Evolutionary conservation across 805 yeast genomes (phyloP), one percentile per base, ranked within the genome.

Genomic region (Metschnikowia anglica): DNA sequence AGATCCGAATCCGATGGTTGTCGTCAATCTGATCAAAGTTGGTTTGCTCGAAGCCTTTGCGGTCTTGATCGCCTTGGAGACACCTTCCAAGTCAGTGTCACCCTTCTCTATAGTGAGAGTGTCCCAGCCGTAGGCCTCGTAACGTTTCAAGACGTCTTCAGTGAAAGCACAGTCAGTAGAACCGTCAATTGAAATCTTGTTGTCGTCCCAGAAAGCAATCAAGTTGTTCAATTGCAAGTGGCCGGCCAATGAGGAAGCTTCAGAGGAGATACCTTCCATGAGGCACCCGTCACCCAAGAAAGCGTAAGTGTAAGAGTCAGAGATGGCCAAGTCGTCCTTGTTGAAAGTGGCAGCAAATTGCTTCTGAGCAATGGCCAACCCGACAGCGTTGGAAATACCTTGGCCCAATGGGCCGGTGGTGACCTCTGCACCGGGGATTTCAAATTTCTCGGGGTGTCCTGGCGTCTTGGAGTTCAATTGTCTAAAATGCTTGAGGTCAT

Each of bases 331-430:
- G 61, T 76, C 85, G 58, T 96, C 95, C 76, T 86, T 88, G 84
- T 90, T 89, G 80, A 83, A 91, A 54, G 84, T 83, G 54, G 97
- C 96, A 57, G 95, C 96, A 48, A 87, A 72, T 70, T 88, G 90
- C 55, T 83, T 81, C 73, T 88, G 95, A 48, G 97, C 99, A 61
- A 91, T 79, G 44, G 99, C 98, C 55, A 91, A 65, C 74, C 99
- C 99, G 59, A 91, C 95, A 43, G 97, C 97, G 66, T 88, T 90
- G 59, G 85, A 77, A 59, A 91, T 79, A 83, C 99, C 99, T 74
- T 91, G 99, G 66, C 99, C 99, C 60, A 91, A 80, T 45, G 99
- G 98, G 68, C 99, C 99, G 49, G 98, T 91, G 67, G 98, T 89
- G 60, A 90, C 96, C 68, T 91, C 99, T 17, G 89, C 81, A 66